These are phyloP conservation scores for Penicillium turbatum DNA, from an alignment of 495 filamentous ascomycete species.

Conservation along the genomic window DNA sequence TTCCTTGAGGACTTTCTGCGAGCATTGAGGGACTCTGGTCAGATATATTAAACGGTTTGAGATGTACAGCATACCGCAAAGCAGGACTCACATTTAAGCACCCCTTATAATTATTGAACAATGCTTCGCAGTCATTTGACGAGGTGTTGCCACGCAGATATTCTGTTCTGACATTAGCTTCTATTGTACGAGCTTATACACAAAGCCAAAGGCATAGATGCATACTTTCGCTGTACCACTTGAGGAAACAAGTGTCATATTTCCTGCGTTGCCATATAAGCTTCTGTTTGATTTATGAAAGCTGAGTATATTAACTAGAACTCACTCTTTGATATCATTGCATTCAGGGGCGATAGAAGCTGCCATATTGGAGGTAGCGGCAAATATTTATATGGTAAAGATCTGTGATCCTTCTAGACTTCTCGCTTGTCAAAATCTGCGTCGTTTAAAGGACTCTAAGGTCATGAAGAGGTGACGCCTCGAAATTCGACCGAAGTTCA, in stretches of 20 bases:
- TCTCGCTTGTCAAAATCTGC: background rate
- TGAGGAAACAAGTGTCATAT: slow-evolving; percentile 90
- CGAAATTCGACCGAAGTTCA: background rate
- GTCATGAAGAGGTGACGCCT: background rate
- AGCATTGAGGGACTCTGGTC: background rate
- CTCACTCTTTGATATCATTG: slow-evolving; percentile 84
- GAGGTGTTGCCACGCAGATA: slow-evolving; percentile 77
- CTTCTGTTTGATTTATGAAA: slow-evolving; percentile 3
- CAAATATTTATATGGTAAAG: background rate
- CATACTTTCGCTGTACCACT: slow-evolving; percentile 95
- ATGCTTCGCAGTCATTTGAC: slow-evolving; percentile 74
- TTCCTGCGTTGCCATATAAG: slow-evolving; percentile 47
- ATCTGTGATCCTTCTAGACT: background rate
- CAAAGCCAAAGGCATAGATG: background rate
- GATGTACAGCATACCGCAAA: background rate
- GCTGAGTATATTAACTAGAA: slow-evolving; percentile 2
- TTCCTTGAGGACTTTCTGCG: slow-evolving; percentile 73
- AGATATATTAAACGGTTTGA: background rate
- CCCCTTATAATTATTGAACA: slow-evolving; percentile 81
- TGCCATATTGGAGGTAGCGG: slow-evolving; percentile 37
- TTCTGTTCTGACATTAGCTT: slow-evolving; percentile 48
- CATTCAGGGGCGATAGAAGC: slow-evolving; percentile 65
- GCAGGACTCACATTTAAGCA: slow-evolving; percentile 67
- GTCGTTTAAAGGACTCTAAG: background rate
- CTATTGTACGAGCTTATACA: too few relatives aligned